Percentiles rank a stretch among this genome's conserved stretches.
phyloP scores from a whole-genome alignment of 352 stramenopile species.

The Blastocystis sp. region DNA sequence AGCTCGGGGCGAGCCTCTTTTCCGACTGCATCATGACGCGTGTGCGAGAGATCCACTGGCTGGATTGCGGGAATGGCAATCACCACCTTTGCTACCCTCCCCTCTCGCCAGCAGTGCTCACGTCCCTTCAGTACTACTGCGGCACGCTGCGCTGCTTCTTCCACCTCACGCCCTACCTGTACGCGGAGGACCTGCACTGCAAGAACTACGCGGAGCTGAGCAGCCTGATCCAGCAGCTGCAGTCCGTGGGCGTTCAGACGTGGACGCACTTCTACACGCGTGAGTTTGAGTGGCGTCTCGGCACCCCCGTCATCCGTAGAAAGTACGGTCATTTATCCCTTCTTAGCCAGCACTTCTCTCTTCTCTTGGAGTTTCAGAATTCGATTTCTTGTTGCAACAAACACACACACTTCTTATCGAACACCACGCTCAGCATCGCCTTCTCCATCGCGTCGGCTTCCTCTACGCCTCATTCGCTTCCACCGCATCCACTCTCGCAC shows the following conservation, averaged over 20 bases:
- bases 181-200: background rate
- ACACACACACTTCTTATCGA: conserved; percentile 41
- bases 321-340: conserved; percentile 28
- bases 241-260: conserved; percentile 7
- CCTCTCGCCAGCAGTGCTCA: background rate
- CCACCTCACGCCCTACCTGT: conserved; percentile 49
- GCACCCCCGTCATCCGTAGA: background rate
- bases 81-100: conserved; percentile 25
- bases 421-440: conserved; percentile 11
- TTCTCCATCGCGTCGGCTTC: conserved; percentile 57
- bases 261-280: conserved; percentile 23
- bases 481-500: background rate
- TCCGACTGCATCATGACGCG: conserved; percentile 37
- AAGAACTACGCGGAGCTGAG: conserved; percentile 10
- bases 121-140: conserved; percentile 33
- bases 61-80: conserved; percentile 49
- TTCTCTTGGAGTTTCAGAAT: conserved; percentile 61
- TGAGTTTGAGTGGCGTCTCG: conserved; percentile 28
- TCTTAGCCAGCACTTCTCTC: conserved; percentile 48
- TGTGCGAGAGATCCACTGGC: conserved; percentile 47
- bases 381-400: conserved; percentile 6
- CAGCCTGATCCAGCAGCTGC: conserved; percentile 23
- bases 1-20: conserved; percentile 32
- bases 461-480: conserved; percentile 6
- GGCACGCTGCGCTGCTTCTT: conserved; percentile 7